These are phyloP conservation scores for Atalantia buxifolia DNA, from an alignment of 345 rosid genomes.

Conservation along the genomic window DNA sequence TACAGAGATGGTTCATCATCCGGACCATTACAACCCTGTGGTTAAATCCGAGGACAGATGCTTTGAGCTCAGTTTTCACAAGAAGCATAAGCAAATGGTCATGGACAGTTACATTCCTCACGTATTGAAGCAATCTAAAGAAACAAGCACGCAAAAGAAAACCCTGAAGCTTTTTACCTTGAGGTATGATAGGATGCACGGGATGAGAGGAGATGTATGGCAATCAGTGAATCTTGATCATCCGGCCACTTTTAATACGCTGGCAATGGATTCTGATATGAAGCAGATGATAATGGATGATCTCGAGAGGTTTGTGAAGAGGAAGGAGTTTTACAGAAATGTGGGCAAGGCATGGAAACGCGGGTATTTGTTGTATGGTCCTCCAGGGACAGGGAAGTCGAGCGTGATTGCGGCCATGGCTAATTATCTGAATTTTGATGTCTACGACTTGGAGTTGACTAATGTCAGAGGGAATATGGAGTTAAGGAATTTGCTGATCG, in stretches of 20 bases:
- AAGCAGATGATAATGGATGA: constrained; percentile 28
- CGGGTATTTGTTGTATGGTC: constrained; percentile 29
- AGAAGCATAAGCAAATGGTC: constrained; percentile 30
- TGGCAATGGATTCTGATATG: constrained; percentile 24
- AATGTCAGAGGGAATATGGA: constrained; percentile 18
- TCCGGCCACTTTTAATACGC: constrained; percentile 26
- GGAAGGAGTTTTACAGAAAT: constrained; percentile 26
- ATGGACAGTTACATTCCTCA: constrained; percentile 22
- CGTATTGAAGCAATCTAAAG: constrained; percentile 16
- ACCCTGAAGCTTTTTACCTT: constrained; percentile 22
- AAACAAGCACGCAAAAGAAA: constrained; percentile 19
- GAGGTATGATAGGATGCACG: neutral
- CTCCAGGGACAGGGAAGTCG: constrained; percentile 32
- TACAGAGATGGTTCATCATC: neutral
- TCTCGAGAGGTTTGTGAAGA: constrained; percentile 29
- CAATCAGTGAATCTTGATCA: constrained; percentile 30
- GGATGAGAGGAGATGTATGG: constrained; percentile 20
- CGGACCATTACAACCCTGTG: neutral
- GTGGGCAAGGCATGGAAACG: constrained; percentile 36
- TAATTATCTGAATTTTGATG: constrained; percentile 15
- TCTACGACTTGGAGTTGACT: constrained; percentile 30
- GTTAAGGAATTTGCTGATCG: constrained; percentile 21
- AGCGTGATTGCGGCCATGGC: constrained; percentile 39
- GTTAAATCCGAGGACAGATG: neutral
- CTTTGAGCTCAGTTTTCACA: constrained; percentile 33